These are phyloP conservation scores for Clonostachys solani DNA, from an alignment of 2,329 filamentous ascomycete species.

Conservation along the genomic window DNA sequence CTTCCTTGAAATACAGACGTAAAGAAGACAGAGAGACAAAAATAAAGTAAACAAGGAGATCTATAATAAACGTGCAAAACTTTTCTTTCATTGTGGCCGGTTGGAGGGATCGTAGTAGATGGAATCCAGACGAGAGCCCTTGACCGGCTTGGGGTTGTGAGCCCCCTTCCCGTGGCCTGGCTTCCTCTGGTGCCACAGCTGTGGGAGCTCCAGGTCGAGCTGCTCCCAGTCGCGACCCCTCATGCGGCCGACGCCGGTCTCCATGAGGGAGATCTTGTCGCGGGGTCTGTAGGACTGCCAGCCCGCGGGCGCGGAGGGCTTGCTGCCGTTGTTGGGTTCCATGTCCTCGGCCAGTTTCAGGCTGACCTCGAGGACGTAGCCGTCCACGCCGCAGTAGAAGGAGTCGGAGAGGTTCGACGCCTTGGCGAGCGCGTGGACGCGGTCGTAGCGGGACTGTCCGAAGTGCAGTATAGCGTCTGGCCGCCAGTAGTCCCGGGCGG, in stretches of 20 bases:
- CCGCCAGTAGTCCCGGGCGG: slow-evolving; percentile 35
- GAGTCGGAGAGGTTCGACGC: slow-evolving; percentile 38
- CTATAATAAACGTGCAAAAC: too few species aligned
- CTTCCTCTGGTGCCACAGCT: neutral
- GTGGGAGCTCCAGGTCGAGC: neutral
- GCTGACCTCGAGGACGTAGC: slow-evolving; percentile 38
- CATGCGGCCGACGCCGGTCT: slow-evolving; percentile 18
- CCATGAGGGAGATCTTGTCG: slow-evolving; percentile 16
- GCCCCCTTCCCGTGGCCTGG: too few species aligned
- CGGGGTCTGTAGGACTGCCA: slow-evolving; percentile 11
- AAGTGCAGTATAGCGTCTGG: slow-evolving; percentile 45
- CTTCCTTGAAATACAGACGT: neutral
- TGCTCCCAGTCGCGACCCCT: slow-evolving; percentile 1
- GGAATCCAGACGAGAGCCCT: neutral
- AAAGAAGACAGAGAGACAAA: neutral
- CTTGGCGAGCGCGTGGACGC: slow-evolving; percentile 42
- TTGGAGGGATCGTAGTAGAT: neutral
- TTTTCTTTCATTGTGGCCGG: too few species aligned
- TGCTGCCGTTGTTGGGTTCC: neutral
- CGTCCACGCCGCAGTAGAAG: slow-evolving; percentile 45
- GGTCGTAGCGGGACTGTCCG: slow-evolving; percentile 20
- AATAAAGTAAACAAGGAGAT: too few species aligned
- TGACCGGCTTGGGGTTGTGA: too few species aligned
- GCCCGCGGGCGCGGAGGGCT: slow-evolving; percentile 10
- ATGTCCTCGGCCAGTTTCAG: slow-evolving; percentile 17